phyloP scores from a whole-genome alignment of 2,329 filamentous ascomycete genomes.

The Ceratocystis colombiana region DNA sequence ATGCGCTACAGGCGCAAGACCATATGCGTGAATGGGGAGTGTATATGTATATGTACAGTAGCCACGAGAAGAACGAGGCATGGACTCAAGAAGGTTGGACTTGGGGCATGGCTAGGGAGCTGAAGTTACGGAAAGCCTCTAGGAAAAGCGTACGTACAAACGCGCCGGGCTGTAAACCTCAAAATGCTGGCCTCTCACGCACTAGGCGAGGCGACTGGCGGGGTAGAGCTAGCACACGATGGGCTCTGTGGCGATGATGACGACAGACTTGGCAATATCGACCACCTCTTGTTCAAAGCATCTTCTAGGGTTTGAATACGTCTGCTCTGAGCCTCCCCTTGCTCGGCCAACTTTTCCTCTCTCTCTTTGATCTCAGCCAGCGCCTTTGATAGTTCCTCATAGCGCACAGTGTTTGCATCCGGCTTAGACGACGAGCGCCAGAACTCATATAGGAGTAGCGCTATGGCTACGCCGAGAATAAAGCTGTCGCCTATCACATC shows the following conservation, averaged over 20 bases:
- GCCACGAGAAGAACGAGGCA: background rate
- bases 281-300: slow-evolving; percentile 43
- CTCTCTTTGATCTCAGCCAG: slow-evolving; percentile 42
- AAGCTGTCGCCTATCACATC: slow-evolving; percentile 56
- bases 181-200: background rate
- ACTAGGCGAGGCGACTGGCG: background rate
- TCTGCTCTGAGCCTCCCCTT: slow-evolving; percentile 38
- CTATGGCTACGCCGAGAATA: slow-evolving; percentile 49
- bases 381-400: slow-evolving; percentile 41
- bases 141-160: too few relatives aligned
- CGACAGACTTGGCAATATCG: slow-evolving; percentile 37
- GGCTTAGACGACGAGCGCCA: slow-evolving; percentile 51
- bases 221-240: background rate
- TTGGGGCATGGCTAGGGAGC: background rate
- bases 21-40: background rate
- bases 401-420: slow-evolving; percentile 45
- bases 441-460: slow-evolving; percentile 52
- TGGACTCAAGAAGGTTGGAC: background rate
- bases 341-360: slow-evolving; percentile 41
- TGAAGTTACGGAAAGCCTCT: too few relatives aligned
- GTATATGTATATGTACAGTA: slow-evolving; percentile 7
- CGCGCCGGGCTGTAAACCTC: too few relatives aligned
- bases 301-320: slow-evolving; percentile 46
- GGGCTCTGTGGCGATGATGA: background rate
- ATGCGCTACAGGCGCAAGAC: background rate